Evolutionary conservation across 164 flowering plant species (phyloP), one percentile per base, ranked within the genome.

Genomic region (Piper betle): DNA sequence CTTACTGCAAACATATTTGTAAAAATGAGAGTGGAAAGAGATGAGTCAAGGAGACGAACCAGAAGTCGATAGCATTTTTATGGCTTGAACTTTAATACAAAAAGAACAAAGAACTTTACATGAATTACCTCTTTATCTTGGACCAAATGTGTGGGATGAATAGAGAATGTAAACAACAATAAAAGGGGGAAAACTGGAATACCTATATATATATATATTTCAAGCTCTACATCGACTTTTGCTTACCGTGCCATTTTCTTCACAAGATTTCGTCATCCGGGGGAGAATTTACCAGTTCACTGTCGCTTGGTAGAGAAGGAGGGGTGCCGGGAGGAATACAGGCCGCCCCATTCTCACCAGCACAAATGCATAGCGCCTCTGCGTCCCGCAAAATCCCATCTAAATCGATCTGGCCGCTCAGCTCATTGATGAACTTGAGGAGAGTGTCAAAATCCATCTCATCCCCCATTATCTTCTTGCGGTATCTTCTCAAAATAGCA

Each of bases 321-420:
- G 99, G 99, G 46, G 99, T 91, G 59, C 99, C 99, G 2, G 99
- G 99, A 33, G 97, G 99, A 56, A 94, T 94, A 76, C 80, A 70
- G 53, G 96, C 96, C 8, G 79, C 88, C 57, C 96, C 97, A 50
- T 85, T 85, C 71, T 94, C 99, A 41, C 97, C 99, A 2, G 97
- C 97, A 79, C 95, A 88, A 50, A 91, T 78, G 72, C 97, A 91
- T 53, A 94, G 68, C n/a, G 97, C 97, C 71, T 94, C 99, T 15
- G 97, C 97, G 67, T 94, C 97, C 66, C 88, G 79, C 11, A 94
- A 74, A 62, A 68, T 64, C 25, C 86, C 64, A 64, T 94, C 88
- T 12, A 88, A 88, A 72, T 86, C 82, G 20, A 94, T 86, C 16
- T 74, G 84, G 12, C 97, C 94, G 53, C 93, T 90, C 58, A 94